These are phyloP conservation scores for Penicillium egyptiacum DNA, from an alignment of 495 filamentous ascomycete genomes.

Conservation along the genomic window DNA sequence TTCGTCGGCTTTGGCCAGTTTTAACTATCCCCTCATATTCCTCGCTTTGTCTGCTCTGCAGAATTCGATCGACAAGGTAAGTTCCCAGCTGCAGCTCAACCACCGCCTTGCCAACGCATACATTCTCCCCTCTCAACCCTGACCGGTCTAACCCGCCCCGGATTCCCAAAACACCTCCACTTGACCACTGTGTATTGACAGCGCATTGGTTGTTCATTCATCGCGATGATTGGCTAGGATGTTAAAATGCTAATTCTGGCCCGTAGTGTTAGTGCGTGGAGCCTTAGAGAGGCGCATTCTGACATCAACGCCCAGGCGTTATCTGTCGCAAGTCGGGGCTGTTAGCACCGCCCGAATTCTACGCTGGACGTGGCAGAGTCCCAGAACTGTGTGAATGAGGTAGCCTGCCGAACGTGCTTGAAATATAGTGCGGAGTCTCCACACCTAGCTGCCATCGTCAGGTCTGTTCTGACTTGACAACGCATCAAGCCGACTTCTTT, in stretches of 20 bases:
- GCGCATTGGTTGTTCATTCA: slow-evolving; percentile 31
- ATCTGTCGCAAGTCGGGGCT: slow-evolving; percentile 23
- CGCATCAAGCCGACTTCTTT: slow-evolving; percentile 42
- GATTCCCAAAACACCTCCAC: slow-evolving; percentile 25
- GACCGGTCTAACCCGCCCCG: slow-evolving; percentile 35
- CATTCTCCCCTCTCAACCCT: slow-evolving; percentile 36
- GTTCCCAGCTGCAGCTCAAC: slow-evolving; percentile 40
- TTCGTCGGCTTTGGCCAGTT: slow-evolving; percentile 15
- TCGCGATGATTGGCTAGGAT: slow-evolving; percentile 23
- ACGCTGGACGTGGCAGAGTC: slow-evolving; percentile 28
- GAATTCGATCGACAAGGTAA: slow-evolving; percentile 47
- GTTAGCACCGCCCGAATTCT: slow-evolving; percentile 34
- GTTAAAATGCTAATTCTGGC: slow-evolving; percentile 29
- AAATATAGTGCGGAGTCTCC: slow-evolving; percentile 37
- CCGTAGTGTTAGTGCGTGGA: slow-evolving; percentile 28
- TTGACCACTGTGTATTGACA: slow-evolving; percentile 23
- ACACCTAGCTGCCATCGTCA: slow-evolving; percentile 32
- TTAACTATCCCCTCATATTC: slow-evolving; percentile 20
- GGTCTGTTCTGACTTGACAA: slow-evolving; percentile 39
- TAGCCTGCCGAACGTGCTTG: slow-evolving; percentile 31
- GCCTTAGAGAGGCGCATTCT: slow-evolving; percentile 19
- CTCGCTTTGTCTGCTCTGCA: slow-evolving; percentile 26
- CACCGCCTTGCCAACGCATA: slow-evolving; percentile 51
- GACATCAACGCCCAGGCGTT: slow-evolving; percentile 19
- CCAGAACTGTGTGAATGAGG: slow-evolving; percentile 19